Base-by-base conservation (phyloP, 2,329 filamentous ascomycete genomes). In the Aureobasidium melanogenum region DNA sequence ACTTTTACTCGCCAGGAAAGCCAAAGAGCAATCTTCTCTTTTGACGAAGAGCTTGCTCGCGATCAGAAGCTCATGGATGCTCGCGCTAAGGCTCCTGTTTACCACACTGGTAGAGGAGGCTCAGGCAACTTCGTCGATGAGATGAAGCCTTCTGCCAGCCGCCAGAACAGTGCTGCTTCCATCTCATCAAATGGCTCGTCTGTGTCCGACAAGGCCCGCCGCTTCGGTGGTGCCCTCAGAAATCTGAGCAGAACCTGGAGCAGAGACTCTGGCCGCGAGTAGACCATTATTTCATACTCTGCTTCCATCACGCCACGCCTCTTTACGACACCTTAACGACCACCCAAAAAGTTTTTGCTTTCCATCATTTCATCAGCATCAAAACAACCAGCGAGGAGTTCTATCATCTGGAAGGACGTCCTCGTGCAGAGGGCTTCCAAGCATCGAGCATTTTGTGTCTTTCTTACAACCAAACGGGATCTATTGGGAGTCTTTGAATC, bases 21-120 rank as follows among this genome's bases (percentile, higher is more conserved):
- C 62, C 67, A 86, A 67, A 78, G 82, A 43, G 79, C 81, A 68
- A 85, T 86, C 71, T 86, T 86, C 78, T 82, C 80, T 72, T 89
- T 89, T 74, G 84, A 87, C 71, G 84, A 87, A 74, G 84, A 87
- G 68, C 78, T 87, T 56, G 79, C 83, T 66, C 79, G 79, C 62
- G 80, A 84, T 63, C 75, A 82, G 64, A 77, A 79, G 61, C 75
- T 82, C 60, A 79, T 80, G 69, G 76, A 78, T 65, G 74, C 79
- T 67, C 76, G 80, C 50, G 62, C 58, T 46, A 64, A 65, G 28
- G 82, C 83, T 2, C 84, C 84, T 19, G 79, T 86, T 64, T 86
- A 85, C 77, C 82, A 85, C 70, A 80, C 86, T 64, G 84, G 84
- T 46, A 78, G 84, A 47, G 84, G 84, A 22, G 84, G 84, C 43